Evolutionary conservation across 768 basidiomycete species (phyloP), one percentile per base, ranked within the genome.

Genomic region (Hypholoma fasciculare): DNA sequence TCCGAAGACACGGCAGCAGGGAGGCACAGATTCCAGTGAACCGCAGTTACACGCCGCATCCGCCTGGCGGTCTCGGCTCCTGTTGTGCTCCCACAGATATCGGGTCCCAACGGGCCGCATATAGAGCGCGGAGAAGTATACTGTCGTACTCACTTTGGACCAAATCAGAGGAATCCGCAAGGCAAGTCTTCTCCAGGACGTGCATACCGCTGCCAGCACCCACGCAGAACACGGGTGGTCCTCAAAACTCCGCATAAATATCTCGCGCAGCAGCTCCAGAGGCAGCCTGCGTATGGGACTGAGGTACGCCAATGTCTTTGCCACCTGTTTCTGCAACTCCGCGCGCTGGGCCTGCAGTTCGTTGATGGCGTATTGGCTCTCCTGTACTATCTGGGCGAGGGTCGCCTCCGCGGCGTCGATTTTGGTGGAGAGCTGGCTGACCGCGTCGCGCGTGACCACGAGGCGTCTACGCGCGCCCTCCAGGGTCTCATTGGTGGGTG

Each of bases 141-240:
- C 20, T 34, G 26, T 17, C 59, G 19, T 9, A 76, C 80, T 73
- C 65, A 90, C 89, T 79, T 88, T 91, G 49, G 89, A 88, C 90
- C 90, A 92, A 43, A 92, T 70, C 42, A 65, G 78, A 4, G 90
- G 90, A 71, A 89, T 89, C 19, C 79, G 75, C 30, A 92, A 72
- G 3, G 82, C 82, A 42, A 89, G 75, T 51, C 79, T 75, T 52
- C 90, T 77, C 90, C 90, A 92, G 14, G 80, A 73, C 7, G 78
- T 67, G 61, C 84, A 90, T 3, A 92, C 89, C 0, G 87, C 81
- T 3, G 88, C 79, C 42, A 92, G 79, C 20, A 86, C 81, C 90
- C 90, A 92, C 7, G 88, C 87, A 65, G 82, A 85, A 65, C 86
- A 87, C n/a, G 87, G 82, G 67, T 88, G 78, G 54, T 83, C 82